phyloP scores from a whole-genome alignment of 768 basidiomycete genomes.

The Pleurotus tuoliensis region DNA sequence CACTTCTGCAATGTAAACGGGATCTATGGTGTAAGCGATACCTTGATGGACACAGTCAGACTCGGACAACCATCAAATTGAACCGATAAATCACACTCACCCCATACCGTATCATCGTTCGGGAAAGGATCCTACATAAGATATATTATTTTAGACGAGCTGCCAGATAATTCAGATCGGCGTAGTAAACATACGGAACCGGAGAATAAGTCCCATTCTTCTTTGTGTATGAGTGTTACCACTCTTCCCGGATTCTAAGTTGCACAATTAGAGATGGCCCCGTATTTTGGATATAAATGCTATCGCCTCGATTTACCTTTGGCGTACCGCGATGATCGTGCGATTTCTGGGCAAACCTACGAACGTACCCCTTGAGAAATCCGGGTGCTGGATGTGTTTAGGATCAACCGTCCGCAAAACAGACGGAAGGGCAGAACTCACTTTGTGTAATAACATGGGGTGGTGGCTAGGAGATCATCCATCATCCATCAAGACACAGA shows the following conservation, averaged over 20 bases:
- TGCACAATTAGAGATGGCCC: background rate
- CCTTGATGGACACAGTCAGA: slow-evolving; percentile 36
- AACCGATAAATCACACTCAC: slow-evolving; percentile 28
- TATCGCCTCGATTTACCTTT: slow-evolving; percentile 41
- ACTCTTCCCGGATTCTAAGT: slow-evolving; percentile 78
- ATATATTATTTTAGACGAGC: background rate
- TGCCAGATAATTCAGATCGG: too few species aligned
- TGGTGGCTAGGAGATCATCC: slow-evolving; percentile 54
- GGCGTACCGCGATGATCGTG: slow-evolving; percentile 92
- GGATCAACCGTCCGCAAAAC: background rate
- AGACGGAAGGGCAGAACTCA: slow-evolving; percentile 20
- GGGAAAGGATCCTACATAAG: slow-evolving; percentile 57
- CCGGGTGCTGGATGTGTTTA: slow-evolving; percentile 51
- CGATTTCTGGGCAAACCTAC: slow-evolving; percentile 87
- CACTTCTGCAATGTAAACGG: slow-evolving; percentile 68
- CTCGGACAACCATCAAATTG: too few species aligned
- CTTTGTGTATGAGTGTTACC: slow-evolving; percentile 83
- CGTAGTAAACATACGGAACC: slow-evolving; percentile 42
- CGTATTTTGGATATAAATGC: background rate
- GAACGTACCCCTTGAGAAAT: slow-evolving; percentile 86
- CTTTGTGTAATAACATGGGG: slow-evolving; percentile 73
- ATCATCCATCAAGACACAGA: background rate
- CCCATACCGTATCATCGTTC: slow-evolving; percentile 83
- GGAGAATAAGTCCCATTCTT: slow-evolving; percentile 82
- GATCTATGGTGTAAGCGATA: slow-evolving; percentile 85